A percentile compares a stretch with the other conserved stretches of the same genome.
phyloP scores from a whole-genome alignment of 2,329 filamentous ascomycete genomes.

The Fusarium coffeatum region DNA sequence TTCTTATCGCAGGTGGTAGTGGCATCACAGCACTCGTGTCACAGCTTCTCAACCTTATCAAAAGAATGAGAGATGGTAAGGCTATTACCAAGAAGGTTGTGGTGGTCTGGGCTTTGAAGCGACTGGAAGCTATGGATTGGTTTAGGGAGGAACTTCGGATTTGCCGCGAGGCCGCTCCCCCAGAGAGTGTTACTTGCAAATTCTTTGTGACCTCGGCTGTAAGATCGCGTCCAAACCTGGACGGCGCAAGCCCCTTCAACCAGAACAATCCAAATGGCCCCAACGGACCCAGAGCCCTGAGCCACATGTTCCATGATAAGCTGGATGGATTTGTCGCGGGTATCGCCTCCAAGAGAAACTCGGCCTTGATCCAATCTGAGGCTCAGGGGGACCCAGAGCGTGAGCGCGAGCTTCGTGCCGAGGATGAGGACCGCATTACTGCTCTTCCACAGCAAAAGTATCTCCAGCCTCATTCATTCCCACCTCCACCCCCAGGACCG shows the following conservation, averaged over 20 bases:
- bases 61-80: slow-evolving; percentile 94
- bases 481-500: slow-evolving; percentile 47
- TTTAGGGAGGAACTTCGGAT: slow-evolving; percentile 95
- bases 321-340: slow-evolving; percentile 89
- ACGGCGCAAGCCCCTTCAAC: slow-evolving; percentile 59
- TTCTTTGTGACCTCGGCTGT: slow-evolving; percentile 88
- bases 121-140: slow-evolving; percentile 95
- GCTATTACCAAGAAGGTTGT: slow-evolving; percentile 91
- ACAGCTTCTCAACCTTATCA: slow-evolving; percentile 92
- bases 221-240: slow-evolving; percentile 49
- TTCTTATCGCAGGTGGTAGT: slow-evolving; percentile 92
- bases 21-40: slow-evolving; percentile 95
- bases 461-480: slow-evolving; percentile 64
- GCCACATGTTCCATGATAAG: slow-evolving; percentile 83
- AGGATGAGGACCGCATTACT: slow-evolving; percentile 87
- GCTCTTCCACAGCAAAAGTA: slow-evolving; percentile 79
- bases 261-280: slow-evolving; percentile 39
- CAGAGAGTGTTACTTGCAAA: slow-evolving; percentile 89
- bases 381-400: slow-evolving; percentile 82
- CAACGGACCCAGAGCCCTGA: slow-evolving; percentile 68
- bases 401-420: slow-evolving; percentile 81
- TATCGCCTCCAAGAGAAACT: slow-evolving; percentile 88
- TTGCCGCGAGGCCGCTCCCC: slow-evolving; percentile 88
- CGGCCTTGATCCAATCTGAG: slow-evolving; percentile 83
- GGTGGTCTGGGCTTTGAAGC: slow-evolving; percentile 93